Conservation (phyloP, 2,329 filamentous ascomycete species). For the Atkinsonella texensis region DNA sequence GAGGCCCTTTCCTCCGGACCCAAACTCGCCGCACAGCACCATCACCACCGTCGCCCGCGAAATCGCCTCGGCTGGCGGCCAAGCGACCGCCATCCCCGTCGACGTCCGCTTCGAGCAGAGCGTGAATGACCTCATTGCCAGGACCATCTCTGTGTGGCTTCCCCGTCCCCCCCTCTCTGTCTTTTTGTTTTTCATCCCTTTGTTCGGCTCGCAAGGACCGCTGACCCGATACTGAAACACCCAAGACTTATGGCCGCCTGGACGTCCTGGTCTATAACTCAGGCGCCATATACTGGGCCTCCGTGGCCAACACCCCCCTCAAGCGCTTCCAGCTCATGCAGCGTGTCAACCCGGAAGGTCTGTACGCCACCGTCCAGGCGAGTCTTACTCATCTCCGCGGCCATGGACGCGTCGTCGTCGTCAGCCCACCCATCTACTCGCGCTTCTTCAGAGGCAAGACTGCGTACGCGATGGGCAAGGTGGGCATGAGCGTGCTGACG, state of each 20-base stretch:
- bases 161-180: neutral
- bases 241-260: conserved; percentile 45
- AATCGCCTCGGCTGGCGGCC: conserved; percentile 52
- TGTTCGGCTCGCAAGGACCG: no score
- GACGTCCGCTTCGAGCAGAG: conserved; percentile 56
- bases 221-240: neutral
- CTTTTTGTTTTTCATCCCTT: neutral
- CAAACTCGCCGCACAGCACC: conserved; percentile 62
- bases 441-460: conserved; percentile 80
- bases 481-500: conserved; percentile 71
- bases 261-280: conserved; percentile 75
- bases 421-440: conserved; percentile 75
- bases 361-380: conserved; percentile 62
- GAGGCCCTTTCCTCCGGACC: conserved; percentile 57
- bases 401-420: conserved; percentile 58
- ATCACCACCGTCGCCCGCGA: conserved; percentile 71
- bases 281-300: conserved; percentile 76
- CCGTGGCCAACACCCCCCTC: conserved; percentile 58
- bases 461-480: conserved; percentile 68
- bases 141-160: conserved; percentile 32
- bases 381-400: conserved; percentile 51
- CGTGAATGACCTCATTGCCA: conserved; percentile 46
- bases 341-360: conserved; percentile 58
- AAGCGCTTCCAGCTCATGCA: conserved; percentile 74
- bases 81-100: conserved; percentile 53